Conservation (phyloP, 371 early-diverging fungal species). For the Mucor indicus region DNA sequence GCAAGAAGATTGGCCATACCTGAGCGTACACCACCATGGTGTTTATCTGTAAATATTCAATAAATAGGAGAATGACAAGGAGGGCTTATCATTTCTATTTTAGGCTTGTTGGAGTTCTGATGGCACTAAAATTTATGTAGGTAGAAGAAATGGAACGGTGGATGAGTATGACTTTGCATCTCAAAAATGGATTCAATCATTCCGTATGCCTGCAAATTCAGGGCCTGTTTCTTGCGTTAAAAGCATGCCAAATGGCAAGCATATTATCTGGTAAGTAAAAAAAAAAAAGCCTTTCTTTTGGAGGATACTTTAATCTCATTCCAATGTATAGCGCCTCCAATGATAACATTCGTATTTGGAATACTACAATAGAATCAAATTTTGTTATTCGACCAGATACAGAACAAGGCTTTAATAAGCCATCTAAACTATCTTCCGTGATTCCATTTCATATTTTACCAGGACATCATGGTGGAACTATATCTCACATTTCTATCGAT, state of each 20-base stretch:
- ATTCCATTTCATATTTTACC: constrained; percentile 49
- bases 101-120: constrained; percentile 86
- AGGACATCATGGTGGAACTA: constrained; percentile 66
- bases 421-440: constrained; percentile 20
- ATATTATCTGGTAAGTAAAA: constrained; percentile 73
- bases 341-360: constrained; percentile 94
- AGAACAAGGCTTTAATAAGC: constrained; percentile 16
- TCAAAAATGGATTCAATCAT: constrained; percentile 63
- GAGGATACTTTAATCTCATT: too few relatives aligned
- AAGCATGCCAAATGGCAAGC: constrained; percentile 76
- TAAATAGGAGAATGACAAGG: background rate
- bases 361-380: constrained; percentile 45
- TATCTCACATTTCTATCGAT: constrained; percentile 82
- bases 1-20: constrained; percentile 59
- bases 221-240: constrained; percentile 85
- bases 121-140: constrained; percentile 71
- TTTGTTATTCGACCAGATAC: constrained; percentile 35
- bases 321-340: constrained; percentile 69
- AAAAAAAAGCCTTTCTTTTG: background rate
- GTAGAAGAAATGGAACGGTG: constrained; percentile 80
- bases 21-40: constrained; percentile 86
- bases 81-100: background rate
- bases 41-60: constrained; percentile 58
- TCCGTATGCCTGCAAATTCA: constrained; percentile 86
- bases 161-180: constrained; percentile 86